These are phyloP conservation scores for Sporisorium reilianum DNA, from an alignment of 1,284 basidiomycete species.

Conservation along the genomic window DNA sequence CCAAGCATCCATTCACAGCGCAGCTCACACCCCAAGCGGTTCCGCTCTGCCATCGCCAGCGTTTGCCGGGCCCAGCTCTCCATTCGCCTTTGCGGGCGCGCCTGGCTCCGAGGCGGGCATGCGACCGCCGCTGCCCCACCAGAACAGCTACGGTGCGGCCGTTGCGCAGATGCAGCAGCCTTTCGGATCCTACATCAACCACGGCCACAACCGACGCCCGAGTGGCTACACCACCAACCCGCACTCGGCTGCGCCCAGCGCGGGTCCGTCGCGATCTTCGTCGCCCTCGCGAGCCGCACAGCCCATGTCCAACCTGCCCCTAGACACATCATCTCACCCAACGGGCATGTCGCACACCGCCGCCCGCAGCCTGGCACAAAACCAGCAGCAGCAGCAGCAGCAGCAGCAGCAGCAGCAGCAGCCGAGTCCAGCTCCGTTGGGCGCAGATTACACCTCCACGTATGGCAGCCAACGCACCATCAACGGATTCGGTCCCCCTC, in stretches of 20 bases:
- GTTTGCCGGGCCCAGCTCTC: constrained; percentile 28
- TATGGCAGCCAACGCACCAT: constrained; percentile 24
- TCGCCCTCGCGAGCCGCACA: constrained; percentile 36
- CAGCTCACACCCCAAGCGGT: constrained; percentile 32
- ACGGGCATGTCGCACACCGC: constrained; percentile 23
- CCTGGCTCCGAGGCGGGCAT: constrained; percentile 14
- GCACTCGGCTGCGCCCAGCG: constrained; percentile 46
- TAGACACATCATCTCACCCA: constrained; percentile 14
- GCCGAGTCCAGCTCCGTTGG: constrained; percentile 6
- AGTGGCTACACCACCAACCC: constrained; percentile 47
- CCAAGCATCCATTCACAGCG: constrained; percentile 11
- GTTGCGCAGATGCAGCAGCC: constrained; percentile 27
- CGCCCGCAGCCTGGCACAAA: constrained; percentile 12
- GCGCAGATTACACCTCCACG: constrained; percentile 30
- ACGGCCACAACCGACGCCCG: constrained; percentile 28
- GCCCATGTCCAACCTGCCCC: constrained; percentile 2
- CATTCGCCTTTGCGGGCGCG: constrained; percentile 17
- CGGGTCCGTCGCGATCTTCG: constrained; percentile 45
- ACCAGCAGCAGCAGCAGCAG: no score
- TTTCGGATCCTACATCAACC: constrained; percentile 13
- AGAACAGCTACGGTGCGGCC: constrained; percentile 33
- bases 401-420: no score
- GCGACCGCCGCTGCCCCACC: constrained; percentile 21
- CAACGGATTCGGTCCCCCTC: constrained; percentile 18
- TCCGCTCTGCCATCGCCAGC: constrained; percentile 42